Conservation (phyloP, 257 asterid species). For the Euphrasia confusa region DNA sequence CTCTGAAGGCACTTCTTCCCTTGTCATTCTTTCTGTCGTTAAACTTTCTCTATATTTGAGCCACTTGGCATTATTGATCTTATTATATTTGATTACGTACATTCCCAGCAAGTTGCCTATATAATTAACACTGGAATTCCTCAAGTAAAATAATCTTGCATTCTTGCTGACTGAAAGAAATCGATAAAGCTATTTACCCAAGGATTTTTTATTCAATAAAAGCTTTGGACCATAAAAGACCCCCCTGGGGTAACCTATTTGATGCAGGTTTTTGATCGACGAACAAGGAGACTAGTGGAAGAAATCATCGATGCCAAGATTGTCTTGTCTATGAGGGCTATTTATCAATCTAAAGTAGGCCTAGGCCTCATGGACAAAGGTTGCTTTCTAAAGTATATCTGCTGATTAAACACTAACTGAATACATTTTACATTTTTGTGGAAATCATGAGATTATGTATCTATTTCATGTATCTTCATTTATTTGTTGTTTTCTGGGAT, state of each 20-base stretch:
- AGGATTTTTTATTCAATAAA: slow-evolving; percentile 9
- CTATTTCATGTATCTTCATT: slow-evolving; percentile 15
- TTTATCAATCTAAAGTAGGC: slow-evolving; percentile 89
- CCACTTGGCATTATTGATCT: too few relatives aligned
- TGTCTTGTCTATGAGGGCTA: slow-evolving; percentile 89
- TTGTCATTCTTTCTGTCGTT: neutral
- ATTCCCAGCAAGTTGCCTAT: slow-evolving; percentile 14
- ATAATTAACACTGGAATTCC: slow-evolving; percentile 6
- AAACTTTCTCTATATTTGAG: too few relatives aligned
- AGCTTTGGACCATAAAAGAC: slow-evolving; percentile 10
- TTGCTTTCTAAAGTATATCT: slow-evolving; percentile 27
- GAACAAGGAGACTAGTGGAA: slow-evolving; percentile 84
- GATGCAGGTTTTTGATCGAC: slow-evolving; percentile 83
- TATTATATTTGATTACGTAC: slow-evolving; percentile 2
- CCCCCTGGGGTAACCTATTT: slow-evolving; percentile 16
- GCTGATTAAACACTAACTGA: slow-evolving; percentile 17
- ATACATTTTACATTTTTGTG: slow-evolving; percentile 7
- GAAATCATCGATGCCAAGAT: slow-evolving; percentile 93
- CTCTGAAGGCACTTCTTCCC: slow-evolving; percentile 1
- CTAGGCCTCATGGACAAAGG: slow-evolving; percentile 95
- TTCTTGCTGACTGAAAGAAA: slow-evolving; percentile 13
- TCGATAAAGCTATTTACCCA: neutral
- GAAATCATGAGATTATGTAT: slow-evolving; percentile 9
- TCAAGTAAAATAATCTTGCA: slow-evolving; percentile 10
- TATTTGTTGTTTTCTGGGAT: slow-evolving; percentile 4